Base-by-base conservation (phyloP, 2,329 filamentous ascomycete genomes). In the Pseudonectria foliicola region DNA sequence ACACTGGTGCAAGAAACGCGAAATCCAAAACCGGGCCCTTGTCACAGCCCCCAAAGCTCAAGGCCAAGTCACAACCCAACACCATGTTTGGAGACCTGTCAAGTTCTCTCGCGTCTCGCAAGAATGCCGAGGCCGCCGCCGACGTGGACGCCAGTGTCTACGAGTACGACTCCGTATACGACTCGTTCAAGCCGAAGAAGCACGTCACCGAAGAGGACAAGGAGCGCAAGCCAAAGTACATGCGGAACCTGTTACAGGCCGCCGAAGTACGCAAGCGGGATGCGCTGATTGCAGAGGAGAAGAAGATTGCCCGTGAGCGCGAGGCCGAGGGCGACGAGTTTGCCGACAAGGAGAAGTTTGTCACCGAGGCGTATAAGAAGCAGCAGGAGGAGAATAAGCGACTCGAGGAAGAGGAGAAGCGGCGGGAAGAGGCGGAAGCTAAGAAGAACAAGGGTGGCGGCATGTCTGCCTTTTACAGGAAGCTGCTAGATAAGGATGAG, bases 111-210 rank as follows among this genome's bases (percentile, higher is more conserved):
- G 67, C 76, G 21, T 76, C 82, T 16, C 73, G 75, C 34, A 77
- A 74, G 48, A 71, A 82, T 47, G 73, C 76, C 25, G 68, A 79
- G 43, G 75, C 76, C 12, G 84, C 83, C 3, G 68, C 78, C 42
- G 70, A 76, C 39, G 55, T 82, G 7, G 85, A 92, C 50, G 67
- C 83, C 2, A 80, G 77, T 31, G 80, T 92, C 47, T 92, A 89
- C 66, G 85, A 92, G 62, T 93, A 92, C 63, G 86, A 93, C 56
- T 74, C 73, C 2, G 83, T 86, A 14, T 89, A 87, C 62, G 85
- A 90, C 49, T 82, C 81, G 1, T 68, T 90, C 27, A 82, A 85
- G 45, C 74, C 77, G 12, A 71, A 78, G 39, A 75, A 79, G 41
- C 73, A 76, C 46, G 71, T 72, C 39, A 67, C 65, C 4, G 70